phyloP scores from a whole-genome alignment of 179 eudicot genomes.

The Gypsophila paniculata region DNA sequence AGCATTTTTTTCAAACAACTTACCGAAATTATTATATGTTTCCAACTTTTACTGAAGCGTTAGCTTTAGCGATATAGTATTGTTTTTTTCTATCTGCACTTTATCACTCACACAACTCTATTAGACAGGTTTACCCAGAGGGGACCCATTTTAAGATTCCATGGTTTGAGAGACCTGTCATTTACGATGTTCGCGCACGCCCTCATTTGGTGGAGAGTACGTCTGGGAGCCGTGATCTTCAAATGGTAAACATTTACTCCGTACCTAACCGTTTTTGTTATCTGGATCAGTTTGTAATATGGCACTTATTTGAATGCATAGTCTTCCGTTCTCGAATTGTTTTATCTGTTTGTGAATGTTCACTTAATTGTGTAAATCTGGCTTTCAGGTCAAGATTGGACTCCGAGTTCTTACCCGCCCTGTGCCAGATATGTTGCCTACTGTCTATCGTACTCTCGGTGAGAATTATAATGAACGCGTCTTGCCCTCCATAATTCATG shows the following conservation, averaged over 20 bases:
- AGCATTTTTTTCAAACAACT: background rate
- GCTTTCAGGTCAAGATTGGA: slow-evolving; percentile 54
- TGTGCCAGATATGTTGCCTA: slow-evolving; percentile 41
- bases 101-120: background rate
- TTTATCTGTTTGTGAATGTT: too few relatives aligned
- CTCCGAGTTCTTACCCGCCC: slow-evolving; percentile 70
- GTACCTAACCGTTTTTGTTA: background rate
- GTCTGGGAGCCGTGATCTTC: slow-evolving; percentile 67
- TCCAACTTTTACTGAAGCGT: background rate
- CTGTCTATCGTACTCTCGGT: slow-evolving; percentile 58
- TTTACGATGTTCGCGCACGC: slow-evolving; percentile 66
- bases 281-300: background rate
- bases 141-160: slow-evolving; percentile 65
- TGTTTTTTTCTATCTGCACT: background rate
- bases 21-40: background rate
- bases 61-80: background rate
- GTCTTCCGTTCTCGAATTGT: too few relatives aligned
- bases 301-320: too few relatives aligned
- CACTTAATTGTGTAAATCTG: background rate
- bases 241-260: slow-evolving; percentile 47
- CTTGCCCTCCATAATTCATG: slow-evolving; percentile 63
- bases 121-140: slow-evolving; percentile 60
- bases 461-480: slow-evolving; percentile 57
- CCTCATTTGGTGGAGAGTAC: slow-evolving; percentile 60
- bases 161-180: slow-evolving; percentile 61